Percentiles rank a stretch among this genome's conserved stretches.
Evolutionary conservation across 148 eudicot genomes (phyloP).

Genomic region (Dianthus caryophyllus): DNA sequence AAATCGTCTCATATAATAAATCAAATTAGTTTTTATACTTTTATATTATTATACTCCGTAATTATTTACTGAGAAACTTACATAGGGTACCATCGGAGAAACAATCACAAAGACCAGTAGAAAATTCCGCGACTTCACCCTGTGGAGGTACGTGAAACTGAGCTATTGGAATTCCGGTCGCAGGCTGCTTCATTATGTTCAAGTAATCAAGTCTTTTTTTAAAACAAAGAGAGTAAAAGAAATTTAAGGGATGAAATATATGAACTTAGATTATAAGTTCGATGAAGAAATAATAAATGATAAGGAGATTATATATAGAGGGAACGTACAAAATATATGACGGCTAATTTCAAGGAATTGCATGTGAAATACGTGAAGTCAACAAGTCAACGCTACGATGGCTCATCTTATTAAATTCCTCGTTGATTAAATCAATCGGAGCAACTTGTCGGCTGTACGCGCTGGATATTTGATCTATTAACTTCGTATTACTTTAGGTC

Average conservation of each 20-base stretch:
- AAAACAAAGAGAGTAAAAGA: neutral
- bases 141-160: constrained; percentile 5
- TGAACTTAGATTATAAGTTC: neutral
- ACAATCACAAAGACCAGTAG: constrained; percentile 28
- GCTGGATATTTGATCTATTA: too few species aligned
- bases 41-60: neutral
- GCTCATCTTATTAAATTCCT: too few species aligned
- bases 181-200: constrained; percentile 10
- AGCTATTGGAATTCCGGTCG: constrained; percentile 9
- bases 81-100: constrained; percentile 17
- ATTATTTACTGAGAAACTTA: constrained; percentile 15
- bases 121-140: constrained; percentile 8
- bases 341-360: neutral
- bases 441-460: too few species aligned
- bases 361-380: neutral
- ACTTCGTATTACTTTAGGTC: too few species aligned
- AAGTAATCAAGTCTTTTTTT: neutral
- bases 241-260: too few species aligned
- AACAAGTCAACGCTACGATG: too few species aligned
- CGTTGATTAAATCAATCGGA: too few species aligned
- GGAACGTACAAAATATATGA: neutral
- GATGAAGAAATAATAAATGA: neutral
- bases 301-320: neutral
- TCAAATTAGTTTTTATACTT: neutral
- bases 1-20: neutral